These are phyloP conservation scores for Teunomyces aglyptinius DNA, from an alignment of 805 yeast genomes.

Conservation along the genomic window DNA sequence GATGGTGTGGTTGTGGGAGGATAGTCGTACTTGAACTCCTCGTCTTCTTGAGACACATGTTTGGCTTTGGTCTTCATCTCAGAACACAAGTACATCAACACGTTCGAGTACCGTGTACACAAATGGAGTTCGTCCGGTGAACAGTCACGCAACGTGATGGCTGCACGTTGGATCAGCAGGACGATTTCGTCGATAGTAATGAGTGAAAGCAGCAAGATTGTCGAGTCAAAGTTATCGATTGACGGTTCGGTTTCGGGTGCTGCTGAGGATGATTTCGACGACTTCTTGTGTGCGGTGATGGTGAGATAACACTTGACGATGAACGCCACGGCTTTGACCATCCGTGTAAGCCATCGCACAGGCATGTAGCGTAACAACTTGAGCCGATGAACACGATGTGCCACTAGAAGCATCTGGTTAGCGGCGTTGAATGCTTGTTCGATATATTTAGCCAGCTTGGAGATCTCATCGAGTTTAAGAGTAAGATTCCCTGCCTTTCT, in stretches of 20 bases:
- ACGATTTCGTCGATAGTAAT: slow-evolving; percentile 72
- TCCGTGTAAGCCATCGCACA: slow-evolving; percentile 85
- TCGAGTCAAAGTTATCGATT: slow-evolving; percentile 39
- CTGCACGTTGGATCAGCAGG: slow-evolving; percentile 64
- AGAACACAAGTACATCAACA: slow-evolving; percentile 70
- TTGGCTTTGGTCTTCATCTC: slow-evolving; percentile 59
- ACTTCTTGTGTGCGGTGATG: slow-evolving; percentile 46
- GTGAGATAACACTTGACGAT: slow-evolving; percentile 81
- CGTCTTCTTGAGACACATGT: slow-evolving; percentile 10
- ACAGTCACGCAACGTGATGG: slow-evolving; percentile 72
- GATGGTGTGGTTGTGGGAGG: background rate
- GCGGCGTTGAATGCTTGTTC: slow-evolving; percentile 84
- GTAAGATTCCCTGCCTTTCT: slow-evolving; percentile 18
- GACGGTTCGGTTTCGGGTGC: slow-evolving; percentile 13
- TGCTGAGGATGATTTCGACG: slow-evolving; percentile 13
- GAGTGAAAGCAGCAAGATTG: slow-evolving; percentile 57
- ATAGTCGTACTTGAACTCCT: background rate
- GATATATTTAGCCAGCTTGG: slow-evolving; percentile 72
- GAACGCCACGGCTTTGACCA: slow-evolving; percentile 86
- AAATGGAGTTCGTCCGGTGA: slow-evolving; percentile 88
- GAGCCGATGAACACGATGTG: slow-evolving; percentile 64
- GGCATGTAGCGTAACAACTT: slow-evolving; percentile 76
- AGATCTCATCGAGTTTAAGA: slow-evolving; percentile 64
- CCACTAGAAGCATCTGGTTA: slow-evolving; percentile 68
- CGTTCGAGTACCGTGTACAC: slow-evolving; percentile 75